Evolutionary conservation across 2,329 filamentous ascomycete genomes (phyloP), one percentile per base, ranked within the genome.

Genomic region (Bipolaris cookei): DNA sequence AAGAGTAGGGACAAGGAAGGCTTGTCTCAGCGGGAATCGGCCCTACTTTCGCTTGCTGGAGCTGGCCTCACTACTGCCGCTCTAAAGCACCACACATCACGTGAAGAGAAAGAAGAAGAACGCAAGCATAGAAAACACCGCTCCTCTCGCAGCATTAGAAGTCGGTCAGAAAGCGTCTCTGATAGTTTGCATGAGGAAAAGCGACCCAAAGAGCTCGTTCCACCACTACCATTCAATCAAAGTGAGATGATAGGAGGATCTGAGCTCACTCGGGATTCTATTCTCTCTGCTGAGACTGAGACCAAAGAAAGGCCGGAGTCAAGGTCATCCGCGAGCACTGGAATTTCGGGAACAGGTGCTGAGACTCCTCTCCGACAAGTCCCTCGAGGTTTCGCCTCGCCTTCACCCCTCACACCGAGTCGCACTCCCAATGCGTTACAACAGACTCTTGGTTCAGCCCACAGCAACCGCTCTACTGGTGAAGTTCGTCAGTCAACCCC

Each of bases 251-350:
- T 91, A 63, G 48, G 54, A 28, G 86, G 90, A 39, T 96, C 94
- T 0, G 93, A 97, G 49, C 77, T 97, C 53, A 98, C 94, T 0
- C 85, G 94, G 66, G 90, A 90, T 14, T 97, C 94, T 0, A 91
- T 98, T 51, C 78, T 95, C 16, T 95, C 93, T 4, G 90, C 91
- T 28, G 88, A 90, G 25, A 91, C 90, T 0, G 91, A 91, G 62
- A 74, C 72, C 1, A 72, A 69, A 20, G 66, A 69, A 10, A 82
- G 87, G 49, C 89, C 90, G 14, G 83, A 58, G 18, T 68, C 67
- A 23, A 86, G 88, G 20, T 88, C 83, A 4, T 68, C 87, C 84
- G 67, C 85, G 84, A 77, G 77, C 47, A 67, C 81, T 77, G 68
- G 67, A 11, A 51, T 67, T 16, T 68, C 81, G 77, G 68, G 68